phyloP scores from a whole-genome alignment of 352 stramenopile species.

The Phytophthora idaei region DNA sequence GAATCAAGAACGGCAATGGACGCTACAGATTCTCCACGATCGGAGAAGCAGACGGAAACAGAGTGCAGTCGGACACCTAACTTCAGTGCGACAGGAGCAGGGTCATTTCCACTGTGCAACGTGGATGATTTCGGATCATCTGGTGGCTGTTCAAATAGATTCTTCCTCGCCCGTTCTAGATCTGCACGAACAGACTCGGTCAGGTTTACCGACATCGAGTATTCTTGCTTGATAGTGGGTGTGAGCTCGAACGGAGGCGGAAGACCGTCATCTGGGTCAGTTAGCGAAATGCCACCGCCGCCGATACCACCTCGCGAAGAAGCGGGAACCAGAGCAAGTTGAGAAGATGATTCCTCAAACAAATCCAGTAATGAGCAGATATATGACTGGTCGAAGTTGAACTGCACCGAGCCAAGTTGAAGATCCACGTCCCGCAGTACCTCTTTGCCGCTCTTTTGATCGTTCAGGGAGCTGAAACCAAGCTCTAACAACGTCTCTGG shows the following conservation, averaged over 20 bases:
- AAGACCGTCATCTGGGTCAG: conserved; percentile 33
- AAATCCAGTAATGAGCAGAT: conserved; percentile 78
- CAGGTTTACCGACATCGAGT: conserved; percentile 69
- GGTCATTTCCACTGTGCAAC: conserved; percentile 7
- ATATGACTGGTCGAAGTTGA: conserved; percentile 88
- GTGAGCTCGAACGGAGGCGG: conserved; percentile 66
- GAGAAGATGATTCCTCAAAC: conserved; percentile 70
- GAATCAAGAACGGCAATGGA: conserved; percentile 75
- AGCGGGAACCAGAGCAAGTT: conserved; percentile 41
- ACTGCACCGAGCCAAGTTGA: conserved; percentile 74
- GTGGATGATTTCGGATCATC: conserved; percentile 6
- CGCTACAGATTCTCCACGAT: conserved; percentile 65
- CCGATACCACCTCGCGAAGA: conserved; percentile 24
- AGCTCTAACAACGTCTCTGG: conserved; percentile 73
- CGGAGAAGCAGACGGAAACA: conserved; percentile 77
- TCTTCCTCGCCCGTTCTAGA: conserved; percentile 76
- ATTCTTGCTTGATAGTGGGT: conserved; percentile 69
- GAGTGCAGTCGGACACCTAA: conserved; percentile 68
- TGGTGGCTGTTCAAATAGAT: conserved; percentile 46
- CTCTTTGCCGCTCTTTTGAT: conserved; percentile 64
- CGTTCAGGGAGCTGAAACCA: conserved; percentile 57
- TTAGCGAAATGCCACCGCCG: conserved; percentile 14
- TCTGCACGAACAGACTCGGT: conserved; percentile 84
- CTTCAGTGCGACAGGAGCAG: conserved; percentile 37
- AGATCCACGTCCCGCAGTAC: conserved; percentile 66